Evolutionary conservation across 1,139 yeast species (phyloP).

Genomic region (Casaregolazyma suthepensis): DNA sequence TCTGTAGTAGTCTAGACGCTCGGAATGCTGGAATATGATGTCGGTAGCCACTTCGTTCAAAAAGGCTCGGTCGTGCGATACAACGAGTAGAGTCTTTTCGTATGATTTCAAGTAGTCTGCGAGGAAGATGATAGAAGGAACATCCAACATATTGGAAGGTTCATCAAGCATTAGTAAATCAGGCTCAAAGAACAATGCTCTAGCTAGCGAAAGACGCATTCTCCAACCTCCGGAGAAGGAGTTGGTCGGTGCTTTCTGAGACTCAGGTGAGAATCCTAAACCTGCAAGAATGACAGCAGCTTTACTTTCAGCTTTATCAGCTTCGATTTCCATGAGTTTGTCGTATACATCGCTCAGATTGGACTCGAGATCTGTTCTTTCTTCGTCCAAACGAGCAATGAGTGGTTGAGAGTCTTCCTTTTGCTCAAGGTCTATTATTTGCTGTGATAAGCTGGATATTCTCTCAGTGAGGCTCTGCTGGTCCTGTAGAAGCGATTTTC

Average conservation of each 20-base stretch:
- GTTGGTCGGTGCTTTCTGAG: slow-evolving; percentile 78
- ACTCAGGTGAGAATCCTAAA: slow-evolving; percentile 84
- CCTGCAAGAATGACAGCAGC: slow-evolving; percentile 95
- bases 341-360: slow-evolving; percentile 75
- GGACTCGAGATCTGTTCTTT: slow-evolving; percentile 75
- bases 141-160: slow-evolving; percentile 99
- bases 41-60: slow-evolving; percentile 97
- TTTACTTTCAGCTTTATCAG: slow-evolving; percentile 95
- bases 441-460: slow-evolving; percentile 62
- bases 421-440: slow-evolving; percentile 52
- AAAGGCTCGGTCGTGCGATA: slow-evolving; percentile 96
- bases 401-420: slow-evolving; percentile 69
- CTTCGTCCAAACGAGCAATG: slow-evolving; percentile 76
- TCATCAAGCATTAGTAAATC: slow-evolving; percentile 90
- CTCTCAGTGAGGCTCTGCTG: slow-evolving; percentile 70
- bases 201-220: slow-evolving; percentile 96
- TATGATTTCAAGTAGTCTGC: slow-evolving; percentile 85
- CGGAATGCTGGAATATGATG: slow-evolving; percentile 95
- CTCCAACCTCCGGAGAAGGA: slow-evolving; percentile 99
- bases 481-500: slow-evolving; percentile 78
- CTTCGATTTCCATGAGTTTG: slow-evolving; percentile 85
- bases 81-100: slow-evolving; percentile 88
- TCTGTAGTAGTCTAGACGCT: slow-evolving; percentile 90
- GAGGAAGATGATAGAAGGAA: slow-evolving; percentile 91
- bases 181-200: slow-evolving; percentile 96